Evolutionary conservation across 2,329 filamentous ascomycete species (phyloP), one percentile per base, ranked within the genome.

Genomic region (Cladosporium oxysporum): DNA sequence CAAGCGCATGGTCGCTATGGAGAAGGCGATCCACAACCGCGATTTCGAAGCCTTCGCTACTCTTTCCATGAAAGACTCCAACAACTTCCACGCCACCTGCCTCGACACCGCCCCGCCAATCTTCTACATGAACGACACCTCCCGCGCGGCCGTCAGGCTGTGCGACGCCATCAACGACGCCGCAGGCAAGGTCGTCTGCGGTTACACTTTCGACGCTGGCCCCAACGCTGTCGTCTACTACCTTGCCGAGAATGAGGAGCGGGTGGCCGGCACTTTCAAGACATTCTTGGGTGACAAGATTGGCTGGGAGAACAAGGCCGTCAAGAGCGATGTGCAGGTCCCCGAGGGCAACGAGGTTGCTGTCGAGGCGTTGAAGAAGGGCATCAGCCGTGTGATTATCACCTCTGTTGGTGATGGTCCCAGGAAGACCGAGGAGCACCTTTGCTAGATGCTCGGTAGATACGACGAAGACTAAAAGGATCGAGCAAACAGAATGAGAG

Each of bases 191-290:
- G 89, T 87, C 0, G 85, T 98, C 21, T 93, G 92, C 3, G 95
- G 95, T 3, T 99, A 99, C 79, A 99, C 95, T 0, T 99, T 98
- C 75, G 95, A 99, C 76, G 95, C 95, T 0, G 95, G 95, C 62
- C 95, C 95, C 64, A 99, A 99, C 80, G 93, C 93, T 49, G 96
- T 99, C 60, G 88, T 99, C 60, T 99, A 99, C 83, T 98, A 96
- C 76, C 86, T 93, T 49, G 91, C 93, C 76, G 85, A 93, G 82
- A 87, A 96, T 71, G 85, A 88, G 69, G 84, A 85, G 50, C 79
- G 85, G 3, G 89, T 98, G 3, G 87, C 93, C 0, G 93, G 93
- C 10, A 86, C 89, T 0, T 91, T 99, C 79, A 91, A 91, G 81
- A 81, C 82, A 47, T 83, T 91, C 21, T 76, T 94, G 28, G 82